Evolutionary conservation across 192 early-diverging fungal genomes (phyloP), one percentile per base, ranked within the genome.

Genomic region (Mortierella alpina): DNA sequence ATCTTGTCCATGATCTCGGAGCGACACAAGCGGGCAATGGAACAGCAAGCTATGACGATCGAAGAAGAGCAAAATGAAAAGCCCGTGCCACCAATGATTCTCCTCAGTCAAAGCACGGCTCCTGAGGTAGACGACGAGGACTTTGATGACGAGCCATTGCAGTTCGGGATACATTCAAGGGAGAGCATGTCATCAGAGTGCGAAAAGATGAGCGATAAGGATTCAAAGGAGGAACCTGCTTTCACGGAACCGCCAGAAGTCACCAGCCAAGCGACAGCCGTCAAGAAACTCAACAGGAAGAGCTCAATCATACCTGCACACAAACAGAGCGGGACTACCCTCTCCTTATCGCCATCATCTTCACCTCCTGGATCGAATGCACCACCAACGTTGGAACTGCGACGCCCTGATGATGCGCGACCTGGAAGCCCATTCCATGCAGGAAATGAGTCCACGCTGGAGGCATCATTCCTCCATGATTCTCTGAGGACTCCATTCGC

Each of bases 1-100:
- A 39, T 79, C 13, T 64, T 79, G 2, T 79, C 76, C 12, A 71
- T 79, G 76, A 59, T 79, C 42, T 79, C 76, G 18, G 76, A 79
- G 4, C 66, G 58, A 31, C 76, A 79, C 59, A 79, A 72, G 52
- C 63, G 76, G 10, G 59, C 76, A 0, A 49, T 79, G 63, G 68
- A 72, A 20, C 58, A 79, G 41, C 76, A 79, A 23, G 58, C 62
- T 47, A 70, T 61, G 53, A 66, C 23, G 42, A 61, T 70, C 13
- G 57, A 67, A 17, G 68, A 71, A 13, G 60, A 63, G 12, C 61
- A 79, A n/a, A 79, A 17, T 41, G 50, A 61, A 22, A 72, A 70
- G 40, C 69, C 76, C 0, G 64, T 70, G 4, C 76, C 76, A 44
- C 76, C 76, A 7, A 79, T 79, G 76, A 79, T 79, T 67, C 63